These are phyloP conservation scores for Avena atlantica DNA, from an alignment of 176 grass and related monocot genomes.

Conservation along the genomic window DNA sequence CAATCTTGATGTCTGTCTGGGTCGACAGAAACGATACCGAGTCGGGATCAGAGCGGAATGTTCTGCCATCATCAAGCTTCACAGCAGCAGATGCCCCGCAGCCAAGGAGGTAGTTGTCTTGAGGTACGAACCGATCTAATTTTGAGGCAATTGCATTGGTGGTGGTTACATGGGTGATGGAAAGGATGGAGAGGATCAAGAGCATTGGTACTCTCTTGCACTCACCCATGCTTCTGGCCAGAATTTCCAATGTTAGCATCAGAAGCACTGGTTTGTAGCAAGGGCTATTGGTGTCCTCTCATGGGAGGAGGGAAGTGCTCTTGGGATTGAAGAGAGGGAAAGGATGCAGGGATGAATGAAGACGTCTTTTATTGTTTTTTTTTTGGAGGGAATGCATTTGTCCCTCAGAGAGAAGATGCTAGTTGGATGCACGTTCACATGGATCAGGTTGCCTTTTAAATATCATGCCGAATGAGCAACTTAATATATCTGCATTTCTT, in stretches of 20 bases:
- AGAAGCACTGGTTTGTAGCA: constrained; percentile 45
- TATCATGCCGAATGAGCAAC: constrained; percentile 28
- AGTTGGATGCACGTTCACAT: constrained; percentile 50
- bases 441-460: constrained; percentile 28
- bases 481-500: constrained; percentile 22
- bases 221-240: constrained; percentile 42
- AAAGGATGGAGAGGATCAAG: constrained; percentile 50
- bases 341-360: constrained; percentile 33
- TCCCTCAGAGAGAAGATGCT: constrained; percentile 20
- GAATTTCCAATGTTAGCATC: constrained; percentile 42
- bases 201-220: constrained; percentile 41
- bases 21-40: constrained; percentile 86
- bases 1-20: constrained; percentile 65
- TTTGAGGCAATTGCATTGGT: constrained; percentile 56
- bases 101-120: constrained; percentile 83
- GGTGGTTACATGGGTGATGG: constrained; percentile 12
- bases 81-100: constrained; percentile 61
- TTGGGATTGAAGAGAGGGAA: constrained; percentile 34
- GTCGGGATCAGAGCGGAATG: constrained; percentile 80
- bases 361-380: constrained; percentile 11
- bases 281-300: constrained; percentile 35
- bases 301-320: constrained; percentile 39
- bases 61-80: constrained; percentile 81
- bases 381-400: constrained; percentile 36
- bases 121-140: constrained; percentile 54